phyloP scores from a whole-genome alignment of 208 protist species.

The Leishmania lainsoni region DNA sequence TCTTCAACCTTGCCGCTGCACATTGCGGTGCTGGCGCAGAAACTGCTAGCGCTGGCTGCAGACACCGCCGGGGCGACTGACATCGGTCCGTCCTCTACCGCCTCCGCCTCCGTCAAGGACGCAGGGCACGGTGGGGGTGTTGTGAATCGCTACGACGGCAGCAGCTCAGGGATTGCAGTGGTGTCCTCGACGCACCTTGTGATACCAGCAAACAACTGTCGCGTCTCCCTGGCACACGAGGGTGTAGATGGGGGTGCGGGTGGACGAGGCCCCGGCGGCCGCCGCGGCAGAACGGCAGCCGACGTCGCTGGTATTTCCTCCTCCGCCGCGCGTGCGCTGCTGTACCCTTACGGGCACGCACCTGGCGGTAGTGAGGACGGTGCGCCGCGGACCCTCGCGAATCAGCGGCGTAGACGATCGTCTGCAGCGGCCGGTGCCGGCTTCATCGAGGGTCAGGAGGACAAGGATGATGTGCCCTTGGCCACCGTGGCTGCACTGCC shows the following conservation, averaged over 20 bases:
- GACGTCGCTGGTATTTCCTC: slow-evolving; percentile 29
- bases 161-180: neutral
- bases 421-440: slow-evolving; percentile 17
- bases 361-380: neutral
- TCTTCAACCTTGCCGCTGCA: slow-evolving; percentile 38
- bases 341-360: neutral
- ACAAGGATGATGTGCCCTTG: slow-evolving; percentile 15
- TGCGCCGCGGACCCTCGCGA: neutral
- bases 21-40: slow-evolving; percentile 43
- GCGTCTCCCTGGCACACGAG: slow-evolving; percentile 25
- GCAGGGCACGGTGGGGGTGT: neutral
- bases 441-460: slow-evolving; percentile 25
- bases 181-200: slow-evolving; percentile 36
- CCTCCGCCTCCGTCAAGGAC: neutral
- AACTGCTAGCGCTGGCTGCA: slow-evolving; percentile 60
- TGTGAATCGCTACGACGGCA: neutral
- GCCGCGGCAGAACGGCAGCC: neutral
- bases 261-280: neutral
- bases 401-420: slow-evolving; percentile 9
- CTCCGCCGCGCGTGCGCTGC: slow-evolving; percentile 20
- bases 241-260: neutral
- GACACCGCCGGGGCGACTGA: slow-evolving; percentile 30
- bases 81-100: neutral
- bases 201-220: slow-evolving; percentile 46
- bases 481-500: slow-evolving; percentile 20